These are phyloP conservation scores for Scleromitrula shiraiana DNA, from an alignment of 2,329 filamentous ascomycete genomes.

Conservation along the genomic window DNA sequence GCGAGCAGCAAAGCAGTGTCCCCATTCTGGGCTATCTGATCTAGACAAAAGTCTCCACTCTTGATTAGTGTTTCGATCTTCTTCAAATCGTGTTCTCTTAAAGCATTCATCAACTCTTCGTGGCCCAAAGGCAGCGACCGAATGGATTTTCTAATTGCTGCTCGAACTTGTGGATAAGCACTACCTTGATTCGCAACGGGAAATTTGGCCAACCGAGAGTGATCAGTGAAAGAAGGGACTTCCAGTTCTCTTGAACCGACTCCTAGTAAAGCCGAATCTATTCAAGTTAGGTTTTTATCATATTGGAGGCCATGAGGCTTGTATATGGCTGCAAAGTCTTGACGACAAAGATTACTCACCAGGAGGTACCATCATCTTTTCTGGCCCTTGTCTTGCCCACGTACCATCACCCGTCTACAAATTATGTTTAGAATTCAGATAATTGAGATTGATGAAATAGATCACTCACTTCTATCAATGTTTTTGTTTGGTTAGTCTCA, in stretches of 20 bases:
- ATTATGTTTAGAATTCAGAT: background rate
- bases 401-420: slow-evolving; percentile 5
- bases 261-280: slow-evolving; percentile 6
- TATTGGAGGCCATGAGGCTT: background rate
- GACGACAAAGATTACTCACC: background rate
- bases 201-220: slow-evolving; percentile 7
- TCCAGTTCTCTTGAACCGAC: slow-evolving; percentile 7
- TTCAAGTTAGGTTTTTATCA: background rate
- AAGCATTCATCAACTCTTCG: slow-evolving; percentile 6
- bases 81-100: background rate
- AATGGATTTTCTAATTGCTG: slow-evolving; percentile 7
- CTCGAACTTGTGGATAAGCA: slow-evolving; percentile 6
- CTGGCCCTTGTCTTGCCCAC: slow-evolving; percentile 7
- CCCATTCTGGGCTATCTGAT: slow-evolving; percentile 1
- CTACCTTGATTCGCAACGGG: slow-evolving; percentile 5
- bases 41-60: slow-evolving; percentile 3
- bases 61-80: slow-evolving; percentile 4
- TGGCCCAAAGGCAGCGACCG: background rate
- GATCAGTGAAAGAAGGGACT: slow-evolving; percentile 6
- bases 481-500: slow-evolving; percentile 17
- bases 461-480: slow-evolving; percentile 10
- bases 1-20: slow-evolving; percentile 8
- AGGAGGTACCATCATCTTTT: slow-evolving; percentile 10
- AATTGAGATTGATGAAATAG: no score
- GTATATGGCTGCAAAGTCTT: background rate